Conservation (phyloP, 1,284 basidiomycete genomes). For the Ustilago curta region DNA sequence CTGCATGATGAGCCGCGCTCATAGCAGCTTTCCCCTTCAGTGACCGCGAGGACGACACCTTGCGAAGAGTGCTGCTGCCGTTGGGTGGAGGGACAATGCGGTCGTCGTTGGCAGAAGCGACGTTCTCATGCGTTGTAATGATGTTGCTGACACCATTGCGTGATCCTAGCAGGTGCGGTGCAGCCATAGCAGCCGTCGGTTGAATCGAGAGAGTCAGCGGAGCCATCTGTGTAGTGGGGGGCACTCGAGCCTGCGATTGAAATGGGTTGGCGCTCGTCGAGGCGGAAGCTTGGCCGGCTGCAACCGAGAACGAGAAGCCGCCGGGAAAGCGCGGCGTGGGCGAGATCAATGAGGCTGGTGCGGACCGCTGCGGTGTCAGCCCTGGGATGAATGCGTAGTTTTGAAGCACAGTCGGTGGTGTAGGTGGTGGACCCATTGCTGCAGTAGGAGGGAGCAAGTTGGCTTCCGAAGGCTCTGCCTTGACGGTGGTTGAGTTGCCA, state of each 20-base stretch:
- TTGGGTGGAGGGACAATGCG: conserved; percentile 31
- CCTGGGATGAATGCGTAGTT: conserved; percentile 45
- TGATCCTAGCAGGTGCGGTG: not conserved
- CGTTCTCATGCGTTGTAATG: conserved; percentile 11
- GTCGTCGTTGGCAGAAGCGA: conserved; percentile 17
- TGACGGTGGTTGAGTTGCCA: not conserved
- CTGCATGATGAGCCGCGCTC: not conserved
- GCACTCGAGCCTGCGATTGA: conserved; percentile 16
- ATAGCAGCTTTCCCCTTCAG: conserved; percentile 17
- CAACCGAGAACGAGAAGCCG: conserved; percentile 32
- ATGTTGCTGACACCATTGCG: not conserved
- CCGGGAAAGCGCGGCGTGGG: conserved; percentile 43
- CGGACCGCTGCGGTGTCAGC: conserved; percentile 22
- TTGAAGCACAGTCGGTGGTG: conserved; percentile 30
- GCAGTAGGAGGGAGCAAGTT: not conserved
- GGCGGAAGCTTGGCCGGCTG: conserved; percentile 6
- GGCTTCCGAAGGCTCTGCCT: conserved; percentile 17
- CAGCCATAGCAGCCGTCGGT: not conserved
- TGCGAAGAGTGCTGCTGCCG: conserved; percentile 8
- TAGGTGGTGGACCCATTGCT: conserved; percentile 22
- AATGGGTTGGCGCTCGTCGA: conserved; percentile 8
- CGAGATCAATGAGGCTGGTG: conserved; percentile 15
- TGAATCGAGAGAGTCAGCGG: conserved; percentile 24
- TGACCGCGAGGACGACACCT: conserved; percentile 20
- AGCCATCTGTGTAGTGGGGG: conserved; percentile 27